Percentiles rank a stretch among this genome's conserved stretches.
These are phyloP conservation scores for Coemansia sp. DNA, from an alignment of 192 early-diverging fungal species.

Conservation along the genomic window DNA sequence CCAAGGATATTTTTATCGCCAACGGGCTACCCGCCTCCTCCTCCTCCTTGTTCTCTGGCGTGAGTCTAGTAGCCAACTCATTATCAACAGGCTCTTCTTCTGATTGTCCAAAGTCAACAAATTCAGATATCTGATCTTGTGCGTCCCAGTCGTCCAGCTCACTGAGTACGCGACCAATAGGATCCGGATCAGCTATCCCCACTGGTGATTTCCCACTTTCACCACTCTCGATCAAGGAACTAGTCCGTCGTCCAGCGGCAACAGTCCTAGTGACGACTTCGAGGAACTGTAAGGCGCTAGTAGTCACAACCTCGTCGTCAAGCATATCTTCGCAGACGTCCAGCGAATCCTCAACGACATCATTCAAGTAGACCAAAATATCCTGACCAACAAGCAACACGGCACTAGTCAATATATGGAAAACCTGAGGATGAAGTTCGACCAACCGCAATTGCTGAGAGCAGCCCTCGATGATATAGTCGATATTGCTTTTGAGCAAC, in stretches of 20 bases:
- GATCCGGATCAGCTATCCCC: constrained; percentile 18
- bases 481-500: constrained; percentile 39
- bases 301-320: constrained; percentile 7
- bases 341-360: constrained; percentile 49
- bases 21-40: constrained; percentile 24
- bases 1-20: constrained; percentile 43
- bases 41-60: constrained; percentile 1
- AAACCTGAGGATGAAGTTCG: constrained; percentile 29
- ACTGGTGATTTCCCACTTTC: neutral
- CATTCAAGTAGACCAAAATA: constrained; percentile 46
- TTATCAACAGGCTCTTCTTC: neutral
- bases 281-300: constrained; percentile 29
- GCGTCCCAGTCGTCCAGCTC: constrained; percentile 29
- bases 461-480: constrained; percentile 52
- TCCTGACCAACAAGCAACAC: constrained; percentile 30
- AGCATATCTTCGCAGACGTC: constrained; percentile 38
- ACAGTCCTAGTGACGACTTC: constrained; percentile 36
- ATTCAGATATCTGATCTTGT: constrained; percentile 19
- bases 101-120: neutral
- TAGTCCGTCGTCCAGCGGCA: neutral
- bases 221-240: neutral
- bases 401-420: constrained; percentile 27
- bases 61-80: neutral
- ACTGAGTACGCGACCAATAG: constrained; percentile 21
- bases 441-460: constrained; percentile 38